Evolutionary conservation across 345 rosid species (phyloP).

Genomic region (Euphorbia lathyris): DNA sequence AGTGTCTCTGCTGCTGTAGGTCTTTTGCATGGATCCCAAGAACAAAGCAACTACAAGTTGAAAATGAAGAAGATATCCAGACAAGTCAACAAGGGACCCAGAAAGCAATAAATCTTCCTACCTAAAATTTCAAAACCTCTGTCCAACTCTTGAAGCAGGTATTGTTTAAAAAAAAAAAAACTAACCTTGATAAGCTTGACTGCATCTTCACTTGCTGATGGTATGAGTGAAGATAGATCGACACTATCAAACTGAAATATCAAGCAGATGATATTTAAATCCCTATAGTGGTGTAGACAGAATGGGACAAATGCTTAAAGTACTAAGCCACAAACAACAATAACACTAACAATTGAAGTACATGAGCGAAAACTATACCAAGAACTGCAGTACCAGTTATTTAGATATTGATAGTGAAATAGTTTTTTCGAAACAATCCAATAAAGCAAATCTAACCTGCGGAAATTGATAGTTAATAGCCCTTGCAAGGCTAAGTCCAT

Average conservation of each 20-base stretch:
- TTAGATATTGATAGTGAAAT: neutral
- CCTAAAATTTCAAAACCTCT: neutral
- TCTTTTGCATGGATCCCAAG: constrained; percentile 93
- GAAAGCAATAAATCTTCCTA: neutral
- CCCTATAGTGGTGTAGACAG: neutral
- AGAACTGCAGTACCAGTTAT: neutral
- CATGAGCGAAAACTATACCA: neutral
- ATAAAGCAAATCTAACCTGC: constrained; percentile 12
- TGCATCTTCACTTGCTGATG: constrained; percentile 67
- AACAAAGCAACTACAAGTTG: constrained; percentile 65
- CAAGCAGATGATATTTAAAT: constrained; percentile 9
- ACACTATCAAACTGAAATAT: constrained; percentile 53
- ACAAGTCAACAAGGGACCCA: neutral
- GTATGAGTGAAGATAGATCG: constrained; percentile 48
- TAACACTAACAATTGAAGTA: neutral
- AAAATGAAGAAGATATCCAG: neutral
- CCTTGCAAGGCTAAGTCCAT: constrained; percentile 83
- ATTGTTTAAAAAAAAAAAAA: neutral
- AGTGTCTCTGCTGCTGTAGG: constrained; percentile 83
- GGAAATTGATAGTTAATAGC: constrained; percentile 79
- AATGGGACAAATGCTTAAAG: neutral
- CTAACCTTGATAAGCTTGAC: constrained; percentile 61
- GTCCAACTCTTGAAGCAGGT: neutral
- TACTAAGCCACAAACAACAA: neutral
- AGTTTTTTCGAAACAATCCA: neutral